Base-by-base conservation (phyloP, 352 stramenopile genomes). In the Pythium vanterpoolii region DNA sequence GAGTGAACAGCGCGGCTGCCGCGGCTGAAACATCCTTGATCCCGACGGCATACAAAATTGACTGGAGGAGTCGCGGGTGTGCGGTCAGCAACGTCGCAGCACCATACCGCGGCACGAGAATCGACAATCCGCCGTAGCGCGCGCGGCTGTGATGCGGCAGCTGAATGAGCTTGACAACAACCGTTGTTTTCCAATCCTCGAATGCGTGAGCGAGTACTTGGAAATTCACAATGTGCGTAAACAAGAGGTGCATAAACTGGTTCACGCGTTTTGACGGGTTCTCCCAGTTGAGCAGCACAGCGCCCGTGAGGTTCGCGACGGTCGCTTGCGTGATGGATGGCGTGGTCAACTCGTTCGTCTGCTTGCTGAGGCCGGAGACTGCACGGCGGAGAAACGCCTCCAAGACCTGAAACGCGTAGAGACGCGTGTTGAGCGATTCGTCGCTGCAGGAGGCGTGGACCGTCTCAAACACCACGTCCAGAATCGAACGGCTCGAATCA, bases 191-290 rank as follows among this genome's bases (percentile, higher is more conserved):
- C 82, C 82, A 92, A 16, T 60, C 45, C 4, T 76, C 57, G 28
- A 86, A 86, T 1, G 40, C 64, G 23, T 48, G 42, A 16, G 64
- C 62, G 30, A 86, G 70, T 11, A 74, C 66, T 19, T 83, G 77
- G 54, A 87, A 86, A 49, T 75, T 71, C 19, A 93, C 78, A 19
- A 92, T 75, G 30, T 91, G 80, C 8, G 71, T 72, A 51, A 94
- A 94, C 56, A 94, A 79, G n/a, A 67, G 60, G 54, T 82, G 71
- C 84, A 94, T 92, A 34, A 92, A 92, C 68, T 94, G 84, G 50
- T 94, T 92, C 45, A 94, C 81, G 26, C 85, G 85, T 69, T 92
- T 94, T 18, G 82, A 87, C 34, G 80, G 82, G 51, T 94, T 83
- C 45, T 92, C 84, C 84, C 84, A 94, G 68, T 94, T 91, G 44